phyloP scores from a whole-genome alignment of 768 basidiomycete species.

The Neoboletus brunneissimus region DNA sequence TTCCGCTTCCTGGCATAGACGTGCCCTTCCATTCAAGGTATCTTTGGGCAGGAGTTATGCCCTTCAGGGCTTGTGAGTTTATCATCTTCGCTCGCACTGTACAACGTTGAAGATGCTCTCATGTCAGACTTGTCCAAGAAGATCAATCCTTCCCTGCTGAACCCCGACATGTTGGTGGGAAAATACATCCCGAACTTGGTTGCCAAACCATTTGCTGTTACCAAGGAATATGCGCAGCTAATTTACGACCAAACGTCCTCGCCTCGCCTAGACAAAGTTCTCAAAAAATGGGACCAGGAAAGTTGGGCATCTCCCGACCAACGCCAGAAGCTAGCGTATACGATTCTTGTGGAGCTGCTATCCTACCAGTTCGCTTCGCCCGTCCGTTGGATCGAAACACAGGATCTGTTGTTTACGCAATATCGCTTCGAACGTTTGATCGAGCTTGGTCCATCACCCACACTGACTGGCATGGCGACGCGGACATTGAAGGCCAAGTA shows the following conservation, averaged over 20 bases:
- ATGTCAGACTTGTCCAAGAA: conserved; percentile 89
- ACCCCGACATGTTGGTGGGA: conserved; percentile 91
- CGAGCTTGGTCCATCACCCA: conserved; percentile 95
- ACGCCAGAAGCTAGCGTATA: conserved; percentile 92
- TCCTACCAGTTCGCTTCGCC: conserved; percentile 99
- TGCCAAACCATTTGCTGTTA: conserved; percentile 80
- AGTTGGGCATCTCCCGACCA: conserved; percentile 78
- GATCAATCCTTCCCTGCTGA: conserved; percentile 86
- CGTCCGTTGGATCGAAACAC: conserved; percentile 99
- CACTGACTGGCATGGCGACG: conserved; percentile 90
- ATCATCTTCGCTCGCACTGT: background rate
- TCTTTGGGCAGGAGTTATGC: conserved; percentile 97
- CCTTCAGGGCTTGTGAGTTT: conserved; percentile 89
- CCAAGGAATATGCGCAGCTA: conserved; percentile 85
- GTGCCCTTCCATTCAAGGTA: conserved; percentile 99
- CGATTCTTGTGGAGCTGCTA: conserved; percentile 92
- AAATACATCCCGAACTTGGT: conserved; percentile 98
- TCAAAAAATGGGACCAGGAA: conserved; percentile 91
- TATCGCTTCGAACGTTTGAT: conserved; percentile 92
- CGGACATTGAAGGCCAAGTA: conserved; percentile 93
- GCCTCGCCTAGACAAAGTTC: conserved; percentile 91
- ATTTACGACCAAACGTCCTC: conserved; percentile 98
- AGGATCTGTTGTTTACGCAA: conserved; percentile 85
- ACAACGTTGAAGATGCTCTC: background rate
- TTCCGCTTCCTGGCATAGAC: conserved; percentile 94